phyloP scores from a whole-genome alignment of 352 stramenopile species.

The Phytopythium boreale region DNA sequence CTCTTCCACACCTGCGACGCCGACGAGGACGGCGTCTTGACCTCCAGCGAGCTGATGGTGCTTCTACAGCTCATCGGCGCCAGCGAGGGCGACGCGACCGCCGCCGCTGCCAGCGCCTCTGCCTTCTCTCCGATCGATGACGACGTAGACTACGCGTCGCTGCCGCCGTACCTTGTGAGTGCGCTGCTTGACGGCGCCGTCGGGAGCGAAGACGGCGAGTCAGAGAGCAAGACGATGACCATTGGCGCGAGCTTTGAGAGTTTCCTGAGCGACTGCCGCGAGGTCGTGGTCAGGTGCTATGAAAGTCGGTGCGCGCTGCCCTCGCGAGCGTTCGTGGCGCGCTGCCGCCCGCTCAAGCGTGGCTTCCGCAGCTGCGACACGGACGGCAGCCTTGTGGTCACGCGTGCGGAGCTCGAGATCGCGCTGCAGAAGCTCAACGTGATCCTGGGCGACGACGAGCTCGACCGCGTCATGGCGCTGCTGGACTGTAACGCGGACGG shows the following conservation, averaged over 20 bases:
- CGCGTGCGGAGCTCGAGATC: conserved; percentile 41
- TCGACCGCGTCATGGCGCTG: conserved; percentile 24
- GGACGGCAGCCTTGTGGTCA: conserved; percentile 29
- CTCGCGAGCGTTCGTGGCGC: conserved; percentile 25
- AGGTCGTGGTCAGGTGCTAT: conserved; percentile 16
- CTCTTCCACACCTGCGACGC: conserved; percentile 33
- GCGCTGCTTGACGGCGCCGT: background rate
- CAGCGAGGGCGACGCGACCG: conserved; percentile 5
- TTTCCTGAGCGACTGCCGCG: conserved; percentile 18
- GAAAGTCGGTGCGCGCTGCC: conserved; percentile 16
- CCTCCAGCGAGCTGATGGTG: conserved; percentile 19
- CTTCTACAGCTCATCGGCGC: conserved; percentile 31
- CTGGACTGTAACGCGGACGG: conserved; percentile 36
- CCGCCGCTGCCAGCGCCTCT: conserved; percentile 4
- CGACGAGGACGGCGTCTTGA: conserved; percentile 34
- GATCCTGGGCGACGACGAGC: conserved; percentile 24
- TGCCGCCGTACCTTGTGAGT: background rate
- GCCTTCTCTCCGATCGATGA: background rate
- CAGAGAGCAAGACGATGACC: background rate
- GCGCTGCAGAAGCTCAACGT: conserved; percentile 54
- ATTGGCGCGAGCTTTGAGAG: conserved; percentile 19
- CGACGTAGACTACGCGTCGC: background rate
- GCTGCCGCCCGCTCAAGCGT: conserved; percentile 43
- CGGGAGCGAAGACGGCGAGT: background rate
- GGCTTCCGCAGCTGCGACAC: conserved; percentile 40